Evolutionary conservation across 164 flowering plant genomes (phyloP).

Genomic region (Sextonia rubra): DNA sequence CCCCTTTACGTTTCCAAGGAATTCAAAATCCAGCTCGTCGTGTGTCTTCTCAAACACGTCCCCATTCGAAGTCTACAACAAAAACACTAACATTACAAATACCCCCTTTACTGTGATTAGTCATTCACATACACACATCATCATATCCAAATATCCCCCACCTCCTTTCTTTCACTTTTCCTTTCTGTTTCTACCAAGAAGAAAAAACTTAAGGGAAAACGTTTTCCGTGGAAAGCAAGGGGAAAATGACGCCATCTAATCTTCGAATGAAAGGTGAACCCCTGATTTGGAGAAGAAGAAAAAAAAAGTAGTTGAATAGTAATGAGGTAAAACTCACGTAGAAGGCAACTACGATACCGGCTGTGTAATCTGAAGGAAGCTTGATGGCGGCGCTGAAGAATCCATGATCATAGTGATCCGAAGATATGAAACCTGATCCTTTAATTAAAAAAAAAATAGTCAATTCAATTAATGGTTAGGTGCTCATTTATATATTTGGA

Average conservation of each 20-base stretch:
- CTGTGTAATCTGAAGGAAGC: constrained; percentile 69
- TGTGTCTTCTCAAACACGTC: constrained; percentile 76
- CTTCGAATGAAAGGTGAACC: too few relatives aligned
- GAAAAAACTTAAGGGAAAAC: too few relatives aligned
- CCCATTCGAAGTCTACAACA: constrained; percentile 67
- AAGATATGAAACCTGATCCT: constrained; percentile 91
- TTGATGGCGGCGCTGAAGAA: constrained; percentile 87
- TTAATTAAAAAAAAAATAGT: background rate
- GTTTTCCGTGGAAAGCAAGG: too few relatives aligned
- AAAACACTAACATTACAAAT: background rate
- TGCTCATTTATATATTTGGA: too few relatives aligned
- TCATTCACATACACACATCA: background rate
- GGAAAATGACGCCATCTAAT: too few relatives aligned
- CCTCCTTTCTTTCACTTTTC: too few relatives aligned
- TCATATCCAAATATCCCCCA: background rate
- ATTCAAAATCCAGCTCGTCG: constrained; percentile 91
- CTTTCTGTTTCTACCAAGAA: too few relatives aligned
- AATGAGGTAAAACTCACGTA: constrained; percentile 68
- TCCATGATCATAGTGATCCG: constrained; percentile 60
- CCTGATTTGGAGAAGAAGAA: too few relatives aligned
- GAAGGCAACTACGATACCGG: constrained; percentile 87
- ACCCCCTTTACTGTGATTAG: background rate
- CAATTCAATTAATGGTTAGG: background rate
- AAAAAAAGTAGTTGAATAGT: too few relatives aligned
- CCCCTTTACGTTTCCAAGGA: constrained; percentile 67